phyloP scores from a whole-genome alignment of 768 basidiomycete species.

The Leucocoprinus leucothites region DNA sequence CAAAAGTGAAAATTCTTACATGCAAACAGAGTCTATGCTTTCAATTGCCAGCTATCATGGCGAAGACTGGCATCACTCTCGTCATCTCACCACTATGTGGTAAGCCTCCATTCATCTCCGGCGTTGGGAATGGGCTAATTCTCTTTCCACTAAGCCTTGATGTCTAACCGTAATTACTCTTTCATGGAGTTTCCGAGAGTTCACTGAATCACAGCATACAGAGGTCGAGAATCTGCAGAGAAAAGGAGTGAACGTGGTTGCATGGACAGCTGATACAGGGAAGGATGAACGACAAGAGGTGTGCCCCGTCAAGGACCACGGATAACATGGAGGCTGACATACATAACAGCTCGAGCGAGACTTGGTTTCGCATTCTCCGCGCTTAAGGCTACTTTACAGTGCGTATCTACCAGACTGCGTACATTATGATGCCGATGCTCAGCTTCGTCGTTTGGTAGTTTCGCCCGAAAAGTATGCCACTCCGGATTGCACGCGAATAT shows the following conservation, averaged over 20 bases:
- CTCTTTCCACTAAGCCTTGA: slow-evolving; percentile 51
- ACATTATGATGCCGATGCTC: not conserved
- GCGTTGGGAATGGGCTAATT: not conserved
- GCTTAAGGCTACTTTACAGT: slow-evolving; percentile 71
- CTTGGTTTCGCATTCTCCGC: slow-evolving; percentile 54
- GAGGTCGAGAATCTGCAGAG: slow-evolving; percentile 61
- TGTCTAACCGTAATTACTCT: slow-evolving; percentile 66
- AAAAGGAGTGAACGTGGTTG: slow-evolving; percentile 53
- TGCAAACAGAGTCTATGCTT: slow-evolving; percentile 72
- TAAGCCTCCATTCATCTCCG: slow-evolving; percentile 26
- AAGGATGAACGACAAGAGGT: slow-evolving; percentile 55
- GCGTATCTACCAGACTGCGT: slow-evolving; percentile 18
- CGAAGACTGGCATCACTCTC: slow-evolving; percentile 66
- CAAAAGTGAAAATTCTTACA: not conserved
- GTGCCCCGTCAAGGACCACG: not conserved
- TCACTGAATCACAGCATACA: slow-evolving; percentile 21
- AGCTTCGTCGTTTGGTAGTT: slow-evolving; percentile 33
- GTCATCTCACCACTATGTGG: slow-evolving; percentile 78
- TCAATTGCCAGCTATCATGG: slow-evolving; percentile 75
- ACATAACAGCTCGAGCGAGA: slow-evolving; percentile 57
- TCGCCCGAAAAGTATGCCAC: slow-evolving; percentile 75
- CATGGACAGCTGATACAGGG: slow-evolving; percentile 66
- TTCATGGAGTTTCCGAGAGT: not conserved
- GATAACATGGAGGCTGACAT: too few relatives aligned
- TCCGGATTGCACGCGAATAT: slow-evolving; percentile 46